A percentile compares a stretch with the other conserved stretches of the same genome.
Evolutionary conservation across 169 alveolate genomes (phyloP).

Genomic region (Plasmodium cynomolgi): DNA sequence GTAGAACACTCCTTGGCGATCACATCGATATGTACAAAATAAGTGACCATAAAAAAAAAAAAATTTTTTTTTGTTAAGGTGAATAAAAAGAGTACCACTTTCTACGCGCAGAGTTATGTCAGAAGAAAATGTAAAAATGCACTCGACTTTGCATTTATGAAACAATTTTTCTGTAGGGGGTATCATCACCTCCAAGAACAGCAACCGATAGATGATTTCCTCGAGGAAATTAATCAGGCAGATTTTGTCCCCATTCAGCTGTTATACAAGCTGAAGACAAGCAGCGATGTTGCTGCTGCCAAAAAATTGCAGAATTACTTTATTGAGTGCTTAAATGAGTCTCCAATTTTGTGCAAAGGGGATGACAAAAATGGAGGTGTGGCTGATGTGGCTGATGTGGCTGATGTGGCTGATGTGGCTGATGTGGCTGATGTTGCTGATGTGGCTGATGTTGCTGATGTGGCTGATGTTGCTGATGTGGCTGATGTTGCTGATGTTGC

Average conservation of each 20-base stretch:
- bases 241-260: constrained; percentile 41
- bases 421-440: too few relatives aligned
- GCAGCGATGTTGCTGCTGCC: not conserved
- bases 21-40: constrained; percentile 8
- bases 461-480: not conserved
- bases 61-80: constrained; percentile 32
- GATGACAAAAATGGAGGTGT: not conserved
- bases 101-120: constrained; percentile 14
- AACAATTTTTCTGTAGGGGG: not conserved
- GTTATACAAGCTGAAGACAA: constrained; percentile 8
- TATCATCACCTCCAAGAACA: not conserved
- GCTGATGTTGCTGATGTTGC: too few relatives aligned
- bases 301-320: constrained; percentile 28
- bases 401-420: too few relatives aligned
- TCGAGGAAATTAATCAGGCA: not conserved
- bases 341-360: not conserved
- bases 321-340: constrained; percentile 15
- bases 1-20: constrained; percentile 6
- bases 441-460: too few relatives aligned
- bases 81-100: constrained; percentile 16
- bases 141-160: not conserved
- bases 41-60: not conserved
- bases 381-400: not conserved
- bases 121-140: constrained; percentile 11
- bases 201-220: constrained; percentile 11